Percentiles rank a stretch among this genome's conserved stretches.
Evolutionary conservation across 2,329 filamentous ascomycete species (phyloP).

Genomic region (Leptographium radiaticola): DNA sequence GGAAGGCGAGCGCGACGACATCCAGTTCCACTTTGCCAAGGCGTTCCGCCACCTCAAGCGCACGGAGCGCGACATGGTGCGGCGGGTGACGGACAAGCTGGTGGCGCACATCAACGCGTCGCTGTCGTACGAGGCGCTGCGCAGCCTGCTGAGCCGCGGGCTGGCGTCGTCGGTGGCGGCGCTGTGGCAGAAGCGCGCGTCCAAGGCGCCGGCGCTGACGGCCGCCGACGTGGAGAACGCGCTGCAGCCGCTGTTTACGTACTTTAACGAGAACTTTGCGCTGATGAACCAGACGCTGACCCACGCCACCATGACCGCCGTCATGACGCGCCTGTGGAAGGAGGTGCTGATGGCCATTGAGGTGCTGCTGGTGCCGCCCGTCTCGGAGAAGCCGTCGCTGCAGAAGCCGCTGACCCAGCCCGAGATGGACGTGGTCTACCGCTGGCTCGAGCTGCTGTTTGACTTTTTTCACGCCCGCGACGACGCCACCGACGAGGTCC

Average conservation of each 20-base stretch:
- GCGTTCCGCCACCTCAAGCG: constrained; percentile 90
- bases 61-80: constrained; percentile 94
- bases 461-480: constrained; percentile 92
- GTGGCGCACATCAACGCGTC: constrained; percentile 86
- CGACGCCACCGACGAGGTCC: constrained; percentile 58
- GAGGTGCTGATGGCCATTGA: constrained; percentile 91
- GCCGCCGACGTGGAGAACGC: constrained; percentile 67
- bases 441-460: constrained; percentile 83
- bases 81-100: constrained; percentile 96
- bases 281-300: constrained; percentile 98
- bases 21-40: constrained; percentile 97
- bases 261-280: constrained; percentile 97
- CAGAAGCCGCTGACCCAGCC: constrained; percentile 74
- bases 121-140: constrained; percentile 70
- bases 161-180: constrained; percentile 54
- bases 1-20: constrained; percentile 97
- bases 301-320: constrained; percentile 90
- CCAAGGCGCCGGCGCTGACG: constrained; percentile 33
- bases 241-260: constrained; percentile 72
- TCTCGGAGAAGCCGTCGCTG: constrained; percentile 85
- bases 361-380: constrained; percentile 74
- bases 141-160: constrained; percentile 56
- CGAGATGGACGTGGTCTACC: constrained; percentile 89
- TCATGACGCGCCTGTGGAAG: constrained; percentile 98
- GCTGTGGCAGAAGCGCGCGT: constrained; percentile 48